These are phyloP conservation scores for Sideroxylon spinosum DNA, from an alignment of 179 eudicot genomes.

Conservation along the genomic window DNA sequence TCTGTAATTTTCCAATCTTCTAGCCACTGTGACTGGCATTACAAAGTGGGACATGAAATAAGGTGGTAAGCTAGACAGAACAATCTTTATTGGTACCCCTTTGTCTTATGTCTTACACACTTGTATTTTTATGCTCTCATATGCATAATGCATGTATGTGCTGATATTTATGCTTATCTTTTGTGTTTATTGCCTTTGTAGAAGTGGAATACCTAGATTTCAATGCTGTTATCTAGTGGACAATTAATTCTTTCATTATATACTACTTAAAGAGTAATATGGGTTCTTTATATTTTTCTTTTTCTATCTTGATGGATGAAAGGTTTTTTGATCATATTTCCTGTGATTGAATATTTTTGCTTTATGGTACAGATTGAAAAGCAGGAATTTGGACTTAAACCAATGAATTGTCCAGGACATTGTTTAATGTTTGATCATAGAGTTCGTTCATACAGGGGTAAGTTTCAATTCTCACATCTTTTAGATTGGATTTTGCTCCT, in stretches of 20 bases:
- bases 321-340: not conserved
- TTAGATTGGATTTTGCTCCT: not conserved
- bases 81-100: too few species aligned
- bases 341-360: not conserved
- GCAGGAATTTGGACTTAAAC: slow-evolving; percentile 94
- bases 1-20: too few species aligned
- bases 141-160: not conserved
- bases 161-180: not conserved
- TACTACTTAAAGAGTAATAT: not conserved
- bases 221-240: not conserved
- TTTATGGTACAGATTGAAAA: slow-evolving; percentile 64
- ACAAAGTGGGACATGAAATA: too few species aligned
- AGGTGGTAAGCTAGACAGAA: too few species aligned
- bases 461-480: slow-evolving; percentile 6
- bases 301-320: not conserved
- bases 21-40: too few species aligned
- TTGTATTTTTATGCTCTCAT: not conserved
- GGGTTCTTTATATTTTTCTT: not conserved
- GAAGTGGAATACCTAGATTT: not conserved
- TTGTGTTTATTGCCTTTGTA: not conserved
- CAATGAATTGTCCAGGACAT: slow-evolving; percentile 98
- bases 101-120: not conserved
- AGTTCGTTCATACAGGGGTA: slow-evolving; percentile 96
- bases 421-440: slow-evolving; percentile 89
- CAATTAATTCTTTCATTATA: not conserved